A percentile compares a stretch with the other conserved stretches of the same genome.
Conservation (phyloP, 257 asterid genomes). For the Mitragyna speciosa region DNA sequence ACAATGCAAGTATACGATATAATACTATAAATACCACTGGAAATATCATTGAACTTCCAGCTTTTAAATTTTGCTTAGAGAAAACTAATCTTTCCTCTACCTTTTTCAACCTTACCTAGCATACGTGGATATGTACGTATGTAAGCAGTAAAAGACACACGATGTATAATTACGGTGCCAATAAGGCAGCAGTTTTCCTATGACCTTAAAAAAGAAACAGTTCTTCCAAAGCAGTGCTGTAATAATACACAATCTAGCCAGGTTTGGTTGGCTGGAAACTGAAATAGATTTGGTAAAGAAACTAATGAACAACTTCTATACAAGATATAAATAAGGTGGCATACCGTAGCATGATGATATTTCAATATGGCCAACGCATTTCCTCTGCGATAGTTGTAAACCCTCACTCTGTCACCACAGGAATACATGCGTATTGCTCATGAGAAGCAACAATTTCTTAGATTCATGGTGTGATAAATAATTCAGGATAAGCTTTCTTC, state of each 20-base stretch:
- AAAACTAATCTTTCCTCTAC: neutral
- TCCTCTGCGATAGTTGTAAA: conserved; percentile 78
- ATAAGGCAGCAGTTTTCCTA: neutral
- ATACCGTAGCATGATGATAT: conserved; percentile 61
- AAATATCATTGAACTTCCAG: neutral
- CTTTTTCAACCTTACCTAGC: neutral
- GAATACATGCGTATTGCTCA: neutral
- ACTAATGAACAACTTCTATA: neutral
- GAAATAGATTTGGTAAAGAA: neutral
- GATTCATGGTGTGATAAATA: neutral
- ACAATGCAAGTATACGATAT: neutral
- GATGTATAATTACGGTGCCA: neutral
- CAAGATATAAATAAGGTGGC: neutral
- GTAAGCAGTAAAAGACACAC: neutral
- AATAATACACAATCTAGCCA: neutral
- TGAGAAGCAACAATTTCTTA: neutral
- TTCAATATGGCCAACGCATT: conserved; percentile 85
- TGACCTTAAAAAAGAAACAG: neutral
- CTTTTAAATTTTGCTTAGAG: neutral
- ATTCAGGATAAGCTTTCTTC: neutral
- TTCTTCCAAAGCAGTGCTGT: neutral
- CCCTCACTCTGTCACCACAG: conserved; percentile 53
- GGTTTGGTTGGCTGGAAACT: neutral
- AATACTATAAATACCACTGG: neutral
- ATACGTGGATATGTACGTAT: neutral